Percentiles rank a stretch among this genome's conserved stretches.
phyloP scores from a whole-genome alignment of 2,329 filamentous ascomycete species.

The Fusarium torreyae region DNA sequence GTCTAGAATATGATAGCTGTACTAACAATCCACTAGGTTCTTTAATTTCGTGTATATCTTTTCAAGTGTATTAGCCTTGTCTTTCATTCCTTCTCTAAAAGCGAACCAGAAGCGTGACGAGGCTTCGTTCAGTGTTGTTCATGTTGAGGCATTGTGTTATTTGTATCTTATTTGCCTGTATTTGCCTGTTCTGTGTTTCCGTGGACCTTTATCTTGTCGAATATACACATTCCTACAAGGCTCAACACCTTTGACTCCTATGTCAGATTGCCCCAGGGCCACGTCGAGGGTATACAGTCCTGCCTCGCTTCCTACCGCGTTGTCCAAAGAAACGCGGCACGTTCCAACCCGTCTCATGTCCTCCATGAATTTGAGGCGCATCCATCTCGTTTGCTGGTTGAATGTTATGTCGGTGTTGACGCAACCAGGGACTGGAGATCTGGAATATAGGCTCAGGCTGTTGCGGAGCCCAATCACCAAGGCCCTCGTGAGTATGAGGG shows the following conservation, averaged over 20 bases:
- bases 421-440: background rate
- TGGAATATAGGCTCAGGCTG: constrained; percentile 16
- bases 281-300: background rate
- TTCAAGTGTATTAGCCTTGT: constrained; percentile 26
- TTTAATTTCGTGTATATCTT: constrained; percentile 29
- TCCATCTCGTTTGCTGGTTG: constrained; percentile 44
- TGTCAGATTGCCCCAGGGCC: background rate
- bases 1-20: background rate
- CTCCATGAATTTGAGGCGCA: constrained; percentile 42
- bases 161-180: constrained; percentile 3
- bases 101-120: background rate
- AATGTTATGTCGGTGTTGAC: background rate
- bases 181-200: background rate
- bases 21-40: constrained; percentile 9
- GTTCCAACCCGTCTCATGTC: background rate
- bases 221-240: background rate
- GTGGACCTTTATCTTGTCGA: background rate
- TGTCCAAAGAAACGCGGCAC: constrained; percentile 7
- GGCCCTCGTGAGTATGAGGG: background rate
- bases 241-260: background rate
- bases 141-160: background rate
- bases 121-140: background rate
- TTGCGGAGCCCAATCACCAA: background rate
- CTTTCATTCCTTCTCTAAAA: background rate
- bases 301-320: background rate